A percentile compares a stretch with the other conserved stretches of the same genome.
Conservation (phyloP, 495 filamentous ascomycete genomes). For the Rostrohypoxylon terebratum region DNA sequence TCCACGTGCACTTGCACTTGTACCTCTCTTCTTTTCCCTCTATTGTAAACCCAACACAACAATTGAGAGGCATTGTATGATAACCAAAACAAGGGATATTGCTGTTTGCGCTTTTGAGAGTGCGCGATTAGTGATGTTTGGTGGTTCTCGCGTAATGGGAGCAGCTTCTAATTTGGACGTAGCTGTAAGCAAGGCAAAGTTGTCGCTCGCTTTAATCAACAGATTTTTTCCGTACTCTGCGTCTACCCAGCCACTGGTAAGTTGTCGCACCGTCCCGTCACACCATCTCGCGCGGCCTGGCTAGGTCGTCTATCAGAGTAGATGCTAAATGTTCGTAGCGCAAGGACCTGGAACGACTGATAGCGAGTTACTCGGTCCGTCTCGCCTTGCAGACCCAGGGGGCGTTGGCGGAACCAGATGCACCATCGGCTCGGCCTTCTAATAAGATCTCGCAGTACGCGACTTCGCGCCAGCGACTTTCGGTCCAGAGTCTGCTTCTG, state of each 20-base stretch:
- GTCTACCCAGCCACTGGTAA: slow-evolving; percentile 41
- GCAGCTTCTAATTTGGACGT: slow-evolving; percentile 35
- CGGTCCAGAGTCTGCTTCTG: slow-evolving; percentile 46
- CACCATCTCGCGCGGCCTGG: neutral
- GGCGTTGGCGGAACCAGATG: slow-evolving; percentile 41
- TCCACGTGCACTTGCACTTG: too few relatives aligned
- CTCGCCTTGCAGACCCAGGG: slow-evolving; percentile 37
- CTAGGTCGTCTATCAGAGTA: neutral
- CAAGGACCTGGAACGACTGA: slow-evolving; percentile 41
- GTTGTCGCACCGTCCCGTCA: neutral
- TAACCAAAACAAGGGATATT: slow-evolving; percentile 18
- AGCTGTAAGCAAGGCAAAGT: slow-evolving; percentile 40
- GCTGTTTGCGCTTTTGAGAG: slow-evolving; percentile 49
- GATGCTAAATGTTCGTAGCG: slow-evolving; percentile 27
- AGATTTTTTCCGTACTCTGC: slow-evolving; percentile 44
- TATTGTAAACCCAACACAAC: too few relatives aligned
- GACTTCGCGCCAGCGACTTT: slow-evolving; percentile 45
- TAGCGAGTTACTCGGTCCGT: slow-evolving; percentile 44
- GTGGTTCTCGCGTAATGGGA: slow-evolving; percentile 38
- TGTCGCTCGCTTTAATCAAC: slow-evolving; percentile 44
- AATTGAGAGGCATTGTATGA: too few relatives aligned
- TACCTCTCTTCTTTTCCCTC: too few relatives aligned
- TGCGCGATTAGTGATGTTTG: slow-evolving; percentile 46
- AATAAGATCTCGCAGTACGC: slow-evolving; percentile 46
- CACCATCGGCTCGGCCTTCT: slow-evolving; percentile 25